These are phyloP conservation scores for Panellus pusillus DNA, from an alignment of 768 basidiomycete genomes.

Conservation along the genomic window DNA sequence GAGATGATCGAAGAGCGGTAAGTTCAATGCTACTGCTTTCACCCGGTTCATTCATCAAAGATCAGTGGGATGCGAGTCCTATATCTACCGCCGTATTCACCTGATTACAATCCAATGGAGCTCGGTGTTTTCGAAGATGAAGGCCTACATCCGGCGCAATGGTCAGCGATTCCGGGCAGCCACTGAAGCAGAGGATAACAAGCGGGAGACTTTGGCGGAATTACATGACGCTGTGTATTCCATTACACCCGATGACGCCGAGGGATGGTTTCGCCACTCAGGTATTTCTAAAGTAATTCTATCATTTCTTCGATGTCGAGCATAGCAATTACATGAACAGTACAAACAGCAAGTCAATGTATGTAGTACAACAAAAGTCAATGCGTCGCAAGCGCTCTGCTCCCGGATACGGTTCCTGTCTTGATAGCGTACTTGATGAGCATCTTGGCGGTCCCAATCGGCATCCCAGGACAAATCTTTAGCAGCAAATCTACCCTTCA, in stretches of 20 bases:
- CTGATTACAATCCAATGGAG: conserved; percentile 40
- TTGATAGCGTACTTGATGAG: no score
- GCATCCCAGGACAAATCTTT: no score
- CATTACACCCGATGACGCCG: conserved; percentile 6
- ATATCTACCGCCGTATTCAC: conserved; percentile 39
- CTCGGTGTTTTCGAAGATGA: conserved; percentile 25
- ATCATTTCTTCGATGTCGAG: no score
- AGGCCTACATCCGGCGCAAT: conserved; percentile 18
- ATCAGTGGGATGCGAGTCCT: conserved; percentile 22
- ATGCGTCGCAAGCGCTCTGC: no score
- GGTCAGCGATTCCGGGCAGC: neutral
- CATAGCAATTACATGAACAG: neutral
- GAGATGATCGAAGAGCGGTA: conserved; percentile 34
- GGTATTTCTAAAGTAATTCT: conserved; percentile 8
- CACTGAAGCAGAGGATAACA: neutral
- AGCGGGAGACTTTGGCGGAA: neutral
- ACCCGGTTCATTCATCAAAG: neutral
- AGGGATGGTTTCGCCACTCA: conserved; percentile 8
- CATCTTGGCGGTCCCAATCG: no score
- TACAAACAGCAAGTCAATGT: neutral
- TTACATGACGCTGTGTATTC: conserved; percentile 6
- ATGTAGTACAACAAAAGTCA: no score
- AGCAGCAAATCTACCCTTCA: no score
- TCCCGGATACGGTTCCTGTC: no score
- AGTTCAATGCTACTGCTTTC: neutral